Conservation (phyloP, 1,139 yeast genomes). For the Hyphopichia khmerensis region DNA sequence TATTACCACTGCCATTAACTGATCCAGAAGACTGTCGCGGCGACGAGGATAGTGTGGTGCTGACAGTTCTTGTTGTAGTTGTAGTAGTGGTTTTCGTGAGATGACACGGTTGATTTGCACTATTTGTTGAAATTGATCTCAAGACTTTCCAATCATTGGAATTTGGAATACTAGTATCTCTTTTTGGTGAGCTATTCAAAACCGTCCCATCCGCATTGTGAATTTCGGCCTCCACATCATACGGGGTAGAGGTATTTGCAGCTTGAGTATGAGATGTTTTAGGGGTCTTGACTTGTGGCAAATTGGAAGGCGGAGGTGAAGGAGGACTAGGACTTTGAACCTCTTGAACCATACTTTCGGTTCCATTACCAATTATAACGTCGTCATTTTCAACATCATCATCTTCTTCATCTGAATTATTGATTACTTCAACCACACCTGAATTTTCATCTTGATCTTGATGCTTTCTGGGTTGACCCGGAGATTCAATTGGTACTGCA, state of each 20-base stretch:
- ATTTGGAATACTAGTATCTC: conserved; percentile 16
- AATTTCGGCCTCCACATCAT: conserved; percentile 12
- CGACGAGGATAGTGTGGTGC: conserved; percentile 47
- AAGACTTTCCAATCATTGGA: conserved; percentile 39
- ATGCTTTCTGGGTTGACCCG: conserved; percentile 93
- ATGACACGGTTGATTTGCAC: conserved; percentile 34
- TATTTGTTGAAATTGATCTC: conserved; percentile 42
- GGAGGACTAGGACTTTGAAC: conserved; percentile 16
- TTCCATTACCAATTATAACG: conserved; percentile 8
- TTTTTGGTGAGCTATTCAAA: conserved; percentile 20
- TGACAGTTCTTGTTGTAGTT: conserved; percentile 48
- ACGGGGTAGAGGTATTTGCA: conserved; percentile 1
- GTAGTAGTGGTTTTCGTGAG: conserved; percentile 50
- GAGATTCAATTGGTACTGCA: conserved; percentile 88
- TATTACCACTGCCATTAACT: conserved; percentile 14
- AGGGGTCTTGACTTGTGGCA: neutral
- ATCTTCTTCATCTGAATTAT: conserved; percentile 42
- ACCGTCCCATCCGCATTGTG: conserved; percentile 5
- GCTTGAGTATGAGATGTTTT: neutral
- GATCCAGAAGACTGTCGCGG: conserved; percentile 32
- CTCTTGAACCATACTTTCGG: conserved; percentile 25
- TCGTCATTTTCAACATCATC: conserved; percentile 5
- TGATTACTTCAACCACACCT: conserved; percentile 27
- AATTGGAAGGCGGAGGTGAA: conserved; percentile 1
- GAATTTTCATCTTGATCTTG: conserved; percentile 28